These are phyloP conservation scores for Cercophora samala DNA, from an alignment of 495 filamentous ascomycete genomes.

Conservation along the genomic window DNA sequence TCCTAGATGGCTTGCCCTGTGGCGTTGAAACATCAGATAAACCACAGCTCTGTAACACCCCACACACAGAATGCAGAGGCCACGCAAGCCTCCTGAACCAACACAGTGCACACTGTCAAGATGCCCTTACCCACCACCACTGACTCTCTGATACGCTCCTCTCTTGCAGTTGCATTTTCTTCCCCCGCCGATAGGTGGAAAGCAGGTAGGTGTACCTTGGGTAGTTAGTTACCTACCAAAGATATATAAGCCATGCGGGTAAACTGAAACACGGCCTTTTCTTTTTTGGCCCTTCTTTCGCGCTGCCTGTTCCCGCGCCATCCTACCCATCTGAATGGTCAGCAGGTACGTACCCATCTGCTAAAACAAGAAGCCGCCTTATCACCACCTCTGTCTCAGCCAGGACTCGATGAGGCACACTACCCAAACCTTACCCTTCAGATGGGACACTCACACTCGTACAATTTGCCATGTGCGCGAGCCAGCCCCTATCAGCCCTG, in stretches of 20 bases:
- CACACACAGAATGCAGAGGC: neutral
- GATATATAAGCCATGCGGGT: neutral
- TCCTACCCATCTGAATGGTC: neutral
- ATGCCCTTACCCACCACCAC: neutral
- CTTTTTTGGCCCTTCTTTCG: neutral
- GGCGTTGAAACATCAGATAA: neutral
- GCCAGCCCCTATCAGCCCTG: neutral
- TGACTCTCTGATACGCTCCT: neutral
- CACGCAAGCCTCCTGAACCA: neutral
- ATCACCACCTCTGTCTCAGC: neutral
- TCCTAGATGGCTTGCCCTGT: neutral
- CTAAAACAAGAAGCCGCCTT: neutral
- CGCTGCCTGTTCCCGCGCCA: neutral
- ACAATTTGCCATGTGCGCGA: neutral
- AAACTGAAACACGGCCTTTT: neutral
- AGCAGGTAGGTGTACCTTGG: neutral
- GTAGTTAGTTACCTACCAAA: neutral
- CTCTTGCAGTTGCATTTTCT: neutral
- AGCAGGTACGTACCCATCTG: neutral
- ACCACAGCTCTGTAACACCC: neutral
- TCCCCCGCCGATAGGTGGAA: too few species aligned
- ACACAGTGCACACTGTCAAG: neutral
- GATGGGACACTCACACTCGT: too few species aligned
- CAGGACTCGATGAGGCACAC: neutral
- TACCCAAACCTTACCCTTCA: neutral